Base-by-base conservation (phyloP, 805 yeast species). In the Yarrowia bubula region DNA sequence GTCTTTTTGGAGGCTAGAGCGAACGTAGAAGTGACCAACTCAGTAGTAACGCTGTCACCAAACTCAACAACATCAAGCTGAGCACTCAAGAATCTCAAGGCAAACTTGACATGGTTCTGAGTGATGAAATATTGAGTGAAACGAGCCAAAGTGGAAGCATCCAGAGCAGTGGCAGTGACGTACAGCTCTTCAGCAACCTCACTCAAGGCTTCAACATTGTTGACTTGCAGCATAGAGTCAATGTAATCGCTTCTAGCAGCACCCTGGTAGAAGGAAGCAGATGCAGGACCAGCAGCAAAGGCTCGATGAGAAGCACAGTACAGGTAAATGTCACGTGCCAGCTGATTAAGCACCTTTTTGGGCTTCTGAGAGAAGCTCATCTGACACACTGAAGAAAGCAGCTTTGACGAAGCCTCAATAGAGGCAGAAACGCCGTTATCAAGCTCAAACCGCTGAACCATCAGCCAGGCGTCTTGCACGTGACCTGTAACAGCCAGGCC, bases 161-260 rank as follows among this genome's bases (percentile, higher is more conserved):
- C 64, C 7, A 58, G 51, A 35, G 51, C 35, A 6, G 51, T 58
- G 5, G 42, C 51, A 9, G 64, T 58, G 35, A 58, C 64, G 11
- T 58, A 58, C 10, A 58, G 42, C 28, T 58, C 64, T 18, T 43
- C 61, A 15, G 61, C 61, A 5, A 55, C 61, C 17, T 55, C 47
- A 11, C 61, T 41, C 13, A 55, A 47, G 7, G 47, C 47, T n/a
- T 55, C 47, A 10, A 39, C 10, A 31, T 41, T 11, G 6, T 1
- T 1, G 4, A 14, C 6, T 11, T 43, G 8, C 28, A 18, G 33
- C 43, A 43, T 17, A 10, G 17, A 18, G 15, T 43, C 64, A 44
- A 44, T 35, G 41, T 58, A 43, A 8, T 58, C 51, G 11, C 38
- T 13, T 33, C 51, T 17, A 22, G 51, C 42, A 10, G 51, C 51